phyloP scores from a whole-genome alignment of 306 rosid genomes.

The Pyrus bretschneideri region DNA sequence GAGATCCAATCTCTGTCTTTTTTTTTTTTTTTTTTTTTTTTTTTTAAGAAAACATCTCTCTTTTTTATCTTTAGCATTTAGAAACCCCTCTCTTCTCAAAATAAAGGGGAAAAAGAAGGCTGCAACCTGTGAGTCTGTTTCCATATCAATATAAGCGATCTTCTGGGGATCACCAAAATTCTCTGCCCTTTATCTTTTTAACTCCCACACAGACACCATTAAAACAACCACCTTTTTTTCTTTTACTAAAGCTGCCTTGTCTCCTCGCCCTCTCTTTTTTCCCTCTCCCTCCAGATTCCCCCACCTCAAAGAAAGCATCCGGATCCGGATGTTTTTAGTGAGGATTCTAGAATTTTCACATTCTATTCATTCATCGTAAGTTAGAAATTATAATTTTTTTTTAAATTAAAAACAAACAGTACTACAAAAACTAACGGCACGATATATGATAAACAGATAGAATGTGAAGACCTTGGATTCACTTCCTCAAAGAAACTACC shows the following conservation, averaged over 20 bases:
- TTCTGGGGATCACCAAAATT: conserved; percentile 71
- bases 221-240: conserved; percentile 28
- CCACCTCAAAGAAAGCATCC: conserved; percentile 11
- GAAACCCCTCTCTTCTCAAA: not conserved
- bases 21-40: too few species aligned
- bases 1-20: not conserved
- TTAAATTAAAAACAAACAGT: too few species aligned
- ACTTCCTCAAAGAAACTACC: not conserved
- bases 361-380: too few species aligned
- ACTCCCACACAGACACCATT: conserved; percentile 19
- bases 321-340: too few species aligned
- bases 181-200: conserved; percentile 30
- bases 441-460: too few species aligned
- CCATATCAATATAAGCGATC: conserved; percentile 30
- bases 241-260: conserved; percentile 66
- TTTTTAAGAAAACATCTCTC: not conserved
- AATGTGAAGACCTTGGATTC: too few species aligned
- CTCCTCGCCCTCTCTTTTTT: not conserved
- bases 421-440: too few species aligned
- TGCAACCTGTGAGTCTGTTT: conserved; percentile 10
- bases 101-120: conserved; percentile 33
- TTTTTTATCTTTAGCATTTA: not conserved
- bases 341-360: too few species aligned
- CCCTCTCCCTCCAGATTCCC: conserved; percentile 6
- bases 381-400: too few species aligned